Base-by-base conservation (phyloP, 129 eudicot genomes). In the Tagetes erecta region DNA sequence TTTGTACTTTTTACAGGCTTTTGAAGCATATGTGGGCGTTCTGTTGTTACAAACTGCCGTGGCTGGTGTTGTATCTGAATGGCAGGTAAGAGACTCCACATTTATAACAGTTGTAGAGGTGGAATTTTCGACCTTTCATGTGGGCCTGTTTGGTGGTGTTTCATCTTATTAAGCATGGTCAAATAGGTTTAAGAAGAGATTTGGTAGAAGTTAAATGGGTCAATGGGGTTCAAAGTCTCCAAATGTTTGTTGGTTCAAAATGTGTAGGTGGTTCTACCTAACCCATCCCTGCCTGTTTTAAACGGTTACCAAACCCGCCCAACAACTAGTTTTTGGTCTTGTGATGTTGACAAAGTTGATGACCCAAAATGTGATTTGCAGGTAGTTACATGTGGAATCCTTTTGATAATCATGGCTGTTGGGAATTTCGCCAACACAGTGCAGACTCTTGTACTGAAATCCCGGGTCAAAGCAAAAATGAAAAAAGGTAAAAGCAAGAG, bases 381-480 rank as follows among this genome's bases (percentile, higher is more conserved):
- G 96, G 96, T 90, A 12, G 80, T 86, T 50, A 83, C 90, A 0
- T 88, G 97, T 80, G 97, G 97, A 71, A 77, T 94, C 64, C 96
- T 94, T 53, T 63, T 94, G 72, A 87, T 90, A 75, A 72, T 83
- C 41, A 94, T 94, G 98, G 98, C 97, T 12, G 96, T 84, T 20
- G 98, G 97, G 70, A 94, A 94, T 79, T 94, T 94, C 31, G 82
- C 80, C 52, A 94, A 94, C 83, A 90, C 98, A n/a, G 91, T 94
- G 82, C 92, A 90, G 82, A 88, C 96, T 36, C 92, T 94, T 58
- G 51, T 87, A 69, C 70, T 88, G 0, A 94, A 94, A 82, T 90
- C 96, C 3, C 84, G 84, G 76, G 85, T 94, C 34, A 94, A 94
- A 77, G 98, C 98, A 3, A 93, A 90, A 75, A 90, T 90, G 84